Percentiles rank a stretch among this genome's conserved stretches.
Evolutionary conservation across 371 early-diverging fungal genomes (phyloP).

Genomic region (Mucor indicus): DNA sequence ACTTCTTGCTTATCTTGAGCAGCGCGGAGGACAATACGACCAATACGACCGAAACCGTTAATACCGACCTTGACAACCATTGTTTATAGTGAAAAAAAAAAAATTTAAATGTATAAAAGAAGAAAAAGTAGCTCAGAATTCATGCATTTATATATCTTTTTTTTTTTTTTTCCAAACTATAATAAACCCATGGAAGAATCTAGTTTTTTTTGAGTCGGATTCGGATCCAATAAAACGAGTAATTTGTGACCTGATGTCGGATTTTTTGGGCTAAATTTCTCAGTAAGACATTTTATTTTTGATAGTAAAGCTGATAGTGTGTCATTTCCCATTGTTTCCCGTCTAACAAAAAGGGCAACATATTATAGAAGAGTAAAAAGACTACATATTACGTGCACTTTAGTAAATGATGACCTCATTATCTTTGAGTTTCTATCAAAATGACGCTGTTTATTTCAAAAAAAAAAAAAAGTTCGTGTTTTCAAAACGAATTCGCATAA

Average conservation of each 20-base stretch:
- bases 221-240: slow-evolving; percentile 1
- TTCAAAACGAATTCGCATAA: too few relatives aligned
- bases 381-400: not conserved
- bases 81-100: too few relatives aligned
- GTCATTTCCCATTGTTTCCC: slow-evolving; percentile 2
- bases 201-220: too few relatives aligned
- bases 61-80: slow-evolving; percentile 30
- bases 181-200: too few relatives aligned
- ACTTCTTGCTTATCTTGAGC: slow-evolving; percentile 75
- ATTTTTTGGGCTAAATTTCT: not conserved
- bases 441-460: not conserved
- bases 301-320: slow-evolving; percentile 5
- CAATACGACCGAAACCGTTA: slow-evolving; percentile 92
- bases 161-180: too few relatives aligned
- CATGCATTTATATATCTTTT: too few relatives aligned
- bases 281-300: slow-evolving; percentile 6
- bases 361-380: not conserved
- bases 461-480: too few relatives aligned
- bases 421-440: too few relatives aligned
- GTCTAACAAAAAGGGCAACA: too few relatives aligned
- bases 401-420: too few relatives aligned
- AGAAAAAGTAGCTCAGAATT: too few relatives aligned
- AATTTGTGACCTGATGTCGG: slow-evolving; percentile 12
- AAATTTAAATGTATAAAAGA: too few relatives aligned
- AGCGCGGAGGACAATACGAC: slow-evolving; percentile 97